Base-by-base conservation (phyloP, 352 stramenopile species). In the Phytophthora constricta region DNA sequence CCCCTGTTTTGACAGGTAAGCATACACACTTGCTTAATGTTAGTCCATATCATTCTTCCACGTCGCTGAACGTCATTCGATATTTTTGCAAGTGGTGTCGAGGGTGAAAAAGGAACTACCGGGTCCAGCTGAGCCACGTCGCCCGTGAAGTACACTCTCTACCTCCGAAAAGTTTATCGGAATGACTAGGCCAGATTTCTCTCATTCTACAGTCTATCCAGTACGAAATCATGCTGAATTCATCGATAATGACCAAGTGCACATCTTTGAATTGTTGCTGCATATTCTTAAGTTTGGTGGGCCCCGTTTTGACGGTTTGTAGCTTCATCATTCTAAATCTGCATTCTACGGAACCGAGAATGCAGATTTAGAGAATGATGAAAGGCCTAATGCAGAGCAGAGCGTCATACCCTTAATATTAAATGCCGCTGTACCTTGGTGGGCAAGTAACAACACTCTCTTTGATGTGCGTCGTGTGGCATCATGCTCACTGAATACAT, bases 1-100 rank as follows among this genome's bases (percentile, higher is more conserved):
- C 22, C 43, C 22, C 43, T 50, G 22, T 50, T 50, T 28, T 50
- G 43, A 28, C 43, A 28, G 7, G 43, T 50, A 31, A 33, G 43
- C 23, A 19, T 45, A 19, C 4, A 14, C 10, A 45, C 37, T 7
- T 19, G 9, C 17, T 45, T 19, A 19, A 45, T 50, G 22, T 17
- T 31, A 5, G 3, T 50, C 43, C 43, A 50, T 31, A 50, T 27
- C 28, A 31, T 4, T 50, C 22, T 27, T 50, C 43, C 43, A 19
- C 37, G 37, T 37, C 31, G 7, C 13, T 37, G 31, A 37, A 37
- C 31, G 13, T 37, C 31, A 11, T 37, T 37, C 13, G 31, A 37
- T 37, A 37, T 37, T 37, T 37, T 37, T 37, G 31, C 31, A 13
- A 37, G 7, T 13, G 31, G 31, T 13, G 31, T 37, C 13, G 31